Evolutionary conservation across 75 land plant species (phyloP).

Genomic region (Selaginella tamariscina): DNA sequence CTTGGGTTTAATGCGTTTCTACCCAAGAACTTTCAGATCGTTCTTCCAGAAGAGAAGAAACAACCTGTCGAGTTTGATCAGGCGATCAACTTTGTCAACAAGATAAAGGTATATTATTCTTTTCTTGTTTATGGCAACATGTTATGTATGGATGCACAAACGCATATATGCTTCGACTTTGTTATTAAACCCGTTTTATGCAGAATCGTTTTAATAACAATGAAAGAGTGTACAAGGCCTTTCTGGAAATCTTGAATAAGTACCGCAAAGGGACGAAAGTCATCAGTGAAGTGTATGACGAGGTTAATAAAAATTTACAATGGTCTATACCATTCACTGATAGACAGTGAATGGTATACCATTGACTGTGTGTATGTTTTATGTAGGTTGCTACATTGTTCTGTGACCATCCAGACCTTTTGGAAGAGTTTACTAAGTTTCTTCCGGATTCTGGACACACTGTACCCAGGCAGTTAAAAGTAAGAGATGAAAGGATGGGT

Average conservation of each 20-base stretch:
- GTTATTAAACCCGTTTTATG: background rate
- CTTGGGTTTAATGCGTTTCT: background rate
- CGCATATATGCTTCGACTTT: background rate
- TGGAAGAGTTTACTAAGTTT: constrained; percentile 78
- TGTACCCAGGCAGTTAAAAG: constrained; percentile 4
- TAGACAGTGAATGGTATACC: background rate
- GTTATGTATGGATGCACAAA: background rate
- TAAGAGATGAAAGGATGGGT: background rate
- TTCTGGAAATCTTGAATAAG: background rate
- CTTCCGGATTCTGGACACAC: constrained; percentile 56
- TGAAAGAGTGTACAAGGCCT: background rate
- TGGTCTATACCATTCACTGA: background rate
- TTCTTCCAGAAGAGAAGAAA: background rate
- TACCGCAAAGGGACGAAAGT: background rate
- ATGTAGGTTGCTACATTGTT: constrained; percentile 64
- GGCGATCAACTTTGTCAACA: background rate
- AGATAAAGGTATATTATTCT: background rate
- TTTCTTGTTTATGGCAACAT: background rate
- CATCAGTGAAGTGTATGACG: background rate
- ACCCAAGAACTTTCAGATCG: background rate
- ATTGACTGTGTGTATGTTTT: too few relatives aligned
- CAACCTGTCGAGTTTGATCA: background rate
- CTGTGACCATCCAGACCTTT: constrained; percentile 60
- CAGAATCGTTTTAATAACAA: background rate
- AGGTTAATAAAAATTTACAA: background rate